Evolutionary conservation across 2,329 filamentous ascomycete species (phyloP).

Genomic region (Sporothrix mexicana): DNA sequence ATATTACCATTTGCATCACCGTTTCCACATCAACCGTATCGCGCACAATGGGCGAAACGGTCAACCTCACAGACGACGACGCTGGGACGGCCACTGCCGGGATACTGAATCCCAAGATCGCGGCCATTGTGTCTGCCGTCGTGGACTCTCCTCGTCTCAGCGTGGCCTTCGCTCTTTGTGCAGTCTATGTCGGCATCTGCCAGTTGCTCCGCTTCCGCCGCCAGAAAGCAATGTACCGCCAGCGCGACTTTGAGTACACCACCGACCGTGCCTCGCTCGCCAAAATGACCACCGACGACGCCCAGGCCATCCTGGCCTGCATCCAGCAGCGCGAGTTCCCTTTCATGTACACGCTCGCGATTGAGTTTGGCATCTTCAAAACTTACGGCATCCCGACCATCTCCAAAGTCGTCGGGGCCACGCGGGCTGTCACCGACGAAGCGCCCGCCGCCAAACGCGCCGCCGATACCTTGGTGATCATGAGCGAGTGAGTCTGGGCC

Average conservation of each 20-base stretch:
- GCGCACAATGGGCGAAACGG: neutral
- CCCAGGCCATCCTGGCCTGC: slow-evolving; percentile 51
- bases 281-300: slow-evolving; percentile 52
- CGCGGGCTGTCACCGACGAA: slow-evolving; percentile 46
- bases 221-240: slow-evolving; percentile 43
- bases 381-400: slow-evolving; percentile 51
- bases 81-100: neutral
- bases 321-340: slow-evolving; percentile 48
- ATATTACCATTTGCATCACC: neutral
- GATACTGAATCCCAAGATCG: neutral
- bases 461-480: slow-evolving; percentile 50
- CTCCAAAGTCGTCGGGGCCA: slow-evolving; percentile 46
- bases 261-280: slow-evolving; percentile 47
- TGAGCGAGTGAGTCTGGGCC: slow-evolving; percentile 48
- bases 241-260: slow-evolving; percentile 14
- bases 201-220: slow-evolving; percentile 47
- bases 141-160: neutral
- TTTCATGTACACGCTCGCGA: slow-evolving; percentile 45
- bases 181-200: slow-evolving; percentile 46
- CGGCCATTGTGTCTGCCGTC: neutral
- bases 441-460: slow-evolving; percentile 46
- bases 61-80: neutral
- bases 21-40: neutral
- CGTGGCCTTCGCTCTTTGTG: slow-evolving; percentile 30
- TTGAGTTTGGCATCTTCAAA: slow-evolving; percentile 52